Evolutionary conservation across 805 yeast genomes (phyloP), one percentile per base, ranked within the genome.

Genomic region (Schizosaccharomyces octosporus): DNA sequence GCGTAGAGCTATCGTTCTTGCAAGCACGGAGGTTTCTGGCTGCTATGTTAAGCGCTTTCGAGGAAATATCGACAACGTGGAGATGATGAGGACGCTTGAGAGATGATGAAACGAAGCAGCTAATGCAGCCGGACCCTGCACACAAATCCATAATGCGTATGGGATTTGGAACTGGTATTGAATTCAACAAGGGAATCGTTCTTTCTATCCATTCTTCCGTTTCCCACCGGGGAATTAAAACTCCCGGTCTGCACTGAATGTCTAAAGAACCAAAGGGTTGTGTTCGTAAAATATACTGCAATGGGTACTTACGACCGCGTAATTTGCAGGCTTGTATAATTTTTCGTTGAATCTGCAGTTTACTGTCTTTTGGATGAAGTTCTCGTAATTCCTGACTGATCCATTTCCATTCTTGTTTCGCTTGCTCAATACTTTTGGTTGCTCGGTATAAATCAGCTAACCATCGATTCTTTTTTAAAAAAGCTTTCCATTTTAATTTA

Each of bases 151-250:
- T 4, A 13, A 51, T 13, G 19, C 27, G 19, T 29, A 51, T 1
- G 11, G 57, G 57, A 19, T 29, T 21, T 24, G 36, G 27, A 17
- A 5, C 32, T n/a, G 11, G 6, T 3, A 51, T 1, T 24, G 19
- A 29, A 24, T 51, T 24, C 32, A 51, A n/a, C 41, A n/a, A 55
- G 4, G 31, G 42, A 4, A 64, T 62, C 29, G 61, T 15, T 19
- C 51, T 43, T 6, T 72, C 43, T 9, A 78, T 74, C 97, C 97
- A 90, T 67, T 87, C 95, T 69, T 90, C 97, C 0, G 98, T 90
- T 69, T 90, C 98, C 84, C 90, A 82, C 60, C 98, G 72, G 0
- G 98, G 97, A 32, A 90, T 89, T 63, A 90, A 72, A 1, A 87
- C 97, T 0, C 81, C 81, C 1, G 73, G 73, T 36, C 70, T 66